phyloP scores from a whole-genome alignment of 768 basidiomycete genomes.

The Russula virescens region DNA sequence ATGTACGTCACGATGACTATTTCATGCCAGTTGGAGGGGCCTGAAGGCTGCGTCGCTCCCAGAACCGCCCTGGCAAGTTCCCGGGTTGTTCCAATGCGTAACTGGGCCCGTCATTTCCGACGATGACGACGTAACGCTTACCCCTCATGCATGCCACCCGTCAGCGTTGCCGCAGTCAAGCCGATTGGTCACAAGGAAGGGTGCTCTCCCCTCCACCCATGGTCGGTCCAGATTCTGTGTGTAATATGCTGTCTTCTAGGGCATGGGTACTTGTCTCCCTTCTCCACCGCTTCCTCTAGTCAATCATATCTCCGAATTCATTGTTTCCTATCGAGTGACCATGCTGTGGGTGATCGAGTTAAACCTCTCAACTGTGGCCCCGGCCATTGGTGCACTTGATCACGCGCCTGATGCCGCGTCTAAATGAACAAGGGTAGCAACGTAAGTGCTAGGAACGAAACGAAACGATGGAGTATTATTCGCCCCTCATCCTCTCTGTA shows the following conservation, averaged over 20 bases:
- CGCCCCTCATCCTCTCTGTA: background rate
- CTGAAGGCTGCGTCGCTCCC: constrained; percentile 14
- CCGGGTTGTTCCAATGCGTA: constrained; percentile 21
- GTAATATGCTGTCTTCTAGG: background rate
- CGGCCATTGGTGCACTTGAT: constrained; percentile 19
- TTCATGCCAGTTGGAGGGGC: background rate
- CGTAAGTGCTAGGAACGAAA: constrained; percentile 22
- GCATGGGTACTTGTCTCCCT: background rate
- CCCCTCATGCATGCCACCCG: constrained; percentile 19
- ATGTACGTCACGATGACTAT: constrained; percentile 19
- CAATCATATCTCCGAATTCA: background rate
- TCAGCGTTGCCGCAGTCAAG: constrained; percentile 10
- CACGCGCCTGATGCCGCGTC: constrained; percentile 12
- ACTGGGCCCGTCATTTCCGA: constrained; percentile 15
- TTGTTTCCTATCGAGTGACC: background rate
- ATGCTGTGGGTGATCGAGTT: background rate
- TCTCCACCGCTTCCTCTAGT: background rate
- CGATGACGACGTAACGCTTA: constrained; percentile 12
- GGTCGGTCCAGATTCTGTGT: background rate
- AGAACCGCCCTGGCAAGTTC: constrained; percentile 8
- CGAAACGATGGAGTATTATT: background rate
- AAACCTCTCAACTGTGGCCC: constrained; percentile 2
- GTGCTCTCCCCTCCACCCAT: background rate
- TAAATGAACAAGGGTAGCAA: constrained; percentile 18
- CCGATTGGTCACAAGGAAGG: constrained; percentile 12